A percentile compares a stretch with the other conserved stretches of the same genome.
Evolutionary conservation across 495 filamentous ascomycete genomes (phyloP).

Genomic region (Aspergillus taichungensis): DNA sequence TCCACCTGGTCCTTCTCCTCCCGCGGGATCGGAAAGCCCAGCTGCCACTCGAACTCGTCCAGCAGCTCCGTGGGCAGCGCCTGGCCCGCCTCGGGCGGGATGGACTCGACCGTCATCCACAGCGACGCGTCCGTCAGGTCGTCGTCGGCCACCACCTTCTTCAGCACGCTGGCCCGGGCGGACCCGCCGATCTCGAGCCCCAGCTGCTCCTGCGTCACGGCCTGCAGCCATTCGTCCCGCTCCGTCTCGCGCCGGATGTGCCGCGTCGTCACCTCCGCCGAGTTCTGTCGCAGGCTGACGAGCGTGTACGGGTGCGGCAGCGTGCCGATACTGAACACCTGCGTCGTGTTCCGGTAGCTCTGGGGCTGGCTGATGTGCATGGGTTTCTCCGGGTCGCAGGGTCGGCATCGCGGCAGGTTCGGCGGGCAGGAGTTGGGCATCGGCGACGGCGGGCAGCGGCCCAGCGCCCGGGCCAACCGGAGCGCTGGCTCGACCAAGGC

Average conservation of each 20-base stretch:
- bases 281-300: conserved; percentile 46
- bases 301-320: conserved; percentile 89
- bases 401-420: conserved; percentile 62
- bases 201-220: conserved; percentile 62
- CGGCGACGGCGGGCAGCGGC: conserved; percentile 61
- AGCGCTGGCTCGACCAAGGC: conserved; percentile 60
- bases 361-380: conserved; percentile 49
- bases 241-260: conserved; percentile 66
- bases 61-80: conserved; percentile 34
- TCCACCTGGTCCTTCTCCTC: conserved; percentile 39
- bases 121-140: conserved; percentile 50
- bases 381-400: conserved; percentile 52
- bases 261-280: conserved; percentile 47
- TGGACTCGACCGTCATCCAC: conserved; percentile 72
- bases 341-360: conserved; percentile 51
- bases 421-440: conserved; percentile 77
- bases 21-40: conserved; percentile 73
- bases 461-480: conserved; percentile 61
- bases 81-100: conserved; percentile 33
- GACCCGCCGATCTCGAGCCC: conserved; percentile 50
- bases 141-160: conserved; percentile 68
- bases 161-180: conserved; percentile 62
- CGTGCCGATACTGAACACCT: conserved; percentile 69
- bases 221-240: conserved; percentile 74
- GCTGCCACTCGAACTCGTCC: conserved; percentile 73